Evolutionary conservation across 2,329 filamentous ascomycete species (phyloP), one percentile per base, ranked within the genome.

Genomic region (Ramularia collo-cygni): DNA sequence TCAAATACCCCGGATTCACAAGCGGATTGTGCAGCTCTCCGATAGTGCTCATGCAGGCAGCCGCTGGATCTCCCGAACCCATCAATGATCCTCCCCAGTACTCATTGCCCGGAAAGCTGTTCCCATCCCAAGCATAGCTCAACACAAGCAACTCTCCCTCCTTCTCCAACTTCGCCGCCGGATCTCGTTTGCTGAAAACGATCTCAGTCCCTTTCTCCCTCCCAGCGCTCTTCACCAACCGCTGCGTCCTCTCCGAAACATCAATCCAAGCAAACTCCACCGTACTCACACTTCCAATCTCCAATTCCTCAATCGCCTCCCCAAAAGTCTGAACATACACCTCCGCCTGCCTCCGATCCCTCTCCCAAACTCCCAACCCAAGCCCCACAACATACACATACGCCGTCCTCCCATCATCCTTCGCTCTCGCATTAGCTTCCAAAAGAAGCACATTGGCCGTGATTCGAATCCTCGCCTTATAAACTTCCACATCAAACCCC

Each of bases 51-150:
- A 55, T 59, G 41, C 57, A 60, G 28, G 57, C 58, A 3, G 57
- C 58, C 5, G 57, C 59, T 12, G 59, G 58, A 50, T 61, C 59
- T 4, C 58, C 55, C 12, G 49, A 54, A 1, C 47, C 53, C 4
- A 38, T 26, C 30, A 62, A 36, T 18, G 42, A 46, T 1, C 57
- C 56, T 7, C 40, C 26, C 56, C 59, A 62, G 34, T 59, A 62
- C 41, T 62, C 57, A 31, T 62, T 61, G 2, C 59, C 57, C 1
- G 57, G 57, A 34, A 59, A 59, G 3, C 57, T 44, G 37, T 61
- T 61, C 2, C 55, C 57, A 42, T 62, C 59, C 57, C 58, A 62
- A 2, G 58, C 58, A 45, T 59, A 61, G 29, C 50, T 58, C 34
- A 60, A 28, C 15, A 62, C 53, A 12, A 61, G 47, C 15, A 61